Conservation (phyloP, 2,329 filamentous ascomycete genomes). For the Pestalotiopsis sp. region DNA sequence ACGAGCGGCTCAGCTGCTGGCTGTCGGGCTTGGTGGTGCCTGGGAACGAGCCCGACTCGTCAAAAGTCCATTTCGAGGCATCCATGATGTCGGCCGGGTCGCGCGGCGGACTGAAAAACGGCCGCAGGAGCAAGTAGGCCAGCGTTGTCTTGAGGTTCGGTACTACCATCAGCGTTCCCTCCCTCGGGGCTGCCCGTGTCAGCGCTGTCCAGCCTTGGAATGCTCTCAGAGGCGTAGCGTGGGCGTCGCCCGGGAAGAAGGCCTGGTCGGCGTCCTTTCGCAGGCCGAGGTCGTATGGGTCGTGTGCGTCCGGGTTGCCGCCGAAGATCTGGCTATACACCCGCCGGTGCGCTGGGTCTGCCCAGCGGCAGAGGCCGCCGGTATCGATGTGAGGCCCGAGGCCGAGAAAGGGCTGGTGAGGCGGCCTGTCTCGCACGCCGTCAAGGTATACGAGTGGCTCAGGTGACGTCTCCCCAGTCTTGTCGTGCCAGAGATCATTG, state of each 20-base stretch:
- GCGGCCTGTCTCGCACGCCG: constrained; percentile 14
- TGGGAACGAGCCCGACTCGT: constrained; percentile 35
- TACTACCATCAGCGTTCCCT: constrained; percentile 33
- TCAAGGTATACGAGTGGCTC: constrained; percentile 17
- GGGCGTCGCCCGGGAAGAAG: constrained; percentile 29
- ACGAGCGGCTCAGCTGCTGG: constrained; percentile 34
- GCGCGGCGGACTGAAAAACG: background rate
- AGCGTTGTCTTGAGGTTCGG: constrained; percentile 15
- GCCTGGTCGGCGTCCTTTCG: constrained; percentile 29
- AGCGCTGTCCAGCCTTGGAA: constrained; percentile 40
- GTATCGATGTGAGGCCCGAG: constrained; percentile 38
- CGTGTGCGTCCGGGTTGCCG: constrained; percentile 26
- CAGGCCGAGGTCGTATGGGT: constrained; percentile 30
- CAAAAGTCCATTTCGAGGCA: constrained; percentile 35
- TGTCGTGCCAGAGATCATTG: background rate
- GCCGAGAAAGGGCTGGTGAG: constrained; percentile 30
- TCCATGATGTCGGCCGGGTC: constrained; percentile 32
- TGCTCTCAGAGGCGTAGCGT: constrained; percentile 33
- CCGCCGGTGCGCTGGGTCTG: constrained; percentile 30
- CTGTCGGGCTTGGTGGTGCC: constrained; percentile 34
- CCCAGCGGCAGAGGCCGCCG: constrained; percentile 36
- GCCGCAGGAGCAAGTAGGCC: background rate
- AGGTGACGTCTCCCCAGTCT: background rate
- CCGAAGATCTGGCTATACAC: constrained; percentile 31
- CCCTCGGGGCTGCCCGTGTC: constrained; percentile 25